Percentiles rank a stretch among this genome's conserved stretches.
Evolutionary conservation across 2,329 filamentous ascomycete species (phyloP).

Genomic region (Aureobasidium namibiae): DNA sequence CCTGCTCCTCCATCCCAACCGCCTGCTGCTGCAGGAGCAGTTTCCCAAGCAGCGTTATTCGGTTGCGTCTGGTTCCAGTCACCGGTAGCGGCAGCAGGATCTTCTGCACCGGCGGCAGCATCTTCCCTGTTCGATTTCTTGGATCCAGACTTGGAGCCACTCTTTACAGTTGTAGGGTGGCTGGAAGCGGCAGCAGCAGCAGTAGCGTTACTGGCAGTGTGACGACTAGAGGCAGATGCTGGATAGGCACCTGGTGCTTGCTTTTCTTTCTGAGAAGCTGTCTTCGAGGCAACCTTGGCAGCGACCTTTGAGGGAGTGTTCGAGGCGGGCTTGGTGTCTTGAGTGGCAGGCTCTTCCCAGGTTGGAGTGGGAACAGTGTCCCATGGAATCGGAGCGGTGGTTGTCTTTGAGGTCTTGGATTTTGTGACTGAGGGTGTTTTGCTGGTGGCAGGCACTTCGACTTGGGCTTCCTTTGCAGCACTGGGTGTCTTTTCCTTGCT

Average conservation of each 20-base stretch:
- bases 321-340: not conserved
- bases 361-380: not conserved
- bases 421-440: not conserved
- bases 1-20: not conserved
- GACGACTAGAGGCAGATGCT: not conserved
- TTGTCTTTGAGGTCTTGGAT: not conserved
- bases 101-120: not conserved
- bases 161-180: not conserved
- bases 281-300: not conserved
- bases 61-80: not conserved
- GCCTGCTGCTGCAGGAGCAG: not conserved
- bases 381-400: not conserved
- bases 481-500: not conserved
- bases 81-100: too few relatives aligned
- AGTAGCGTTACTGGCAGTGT: not conserved
- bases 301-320: not conserved
- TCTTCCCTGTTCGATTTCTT: not conserved
- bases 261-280: not conserved
- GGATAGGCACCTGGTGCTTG: not conserved
- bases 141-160: not conserved
- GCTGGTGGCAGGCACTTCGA: not conserved
- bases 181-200: not conserved
- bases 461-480: not conserved
- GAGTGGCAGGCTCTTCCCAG: not conserved
- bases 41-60: not conserved